These are phyloP conservation scores for Phytophthora pseudosyringae DNA, from an alignment of 352 stramenopile species.

Conservation along the genomic window DNA sequence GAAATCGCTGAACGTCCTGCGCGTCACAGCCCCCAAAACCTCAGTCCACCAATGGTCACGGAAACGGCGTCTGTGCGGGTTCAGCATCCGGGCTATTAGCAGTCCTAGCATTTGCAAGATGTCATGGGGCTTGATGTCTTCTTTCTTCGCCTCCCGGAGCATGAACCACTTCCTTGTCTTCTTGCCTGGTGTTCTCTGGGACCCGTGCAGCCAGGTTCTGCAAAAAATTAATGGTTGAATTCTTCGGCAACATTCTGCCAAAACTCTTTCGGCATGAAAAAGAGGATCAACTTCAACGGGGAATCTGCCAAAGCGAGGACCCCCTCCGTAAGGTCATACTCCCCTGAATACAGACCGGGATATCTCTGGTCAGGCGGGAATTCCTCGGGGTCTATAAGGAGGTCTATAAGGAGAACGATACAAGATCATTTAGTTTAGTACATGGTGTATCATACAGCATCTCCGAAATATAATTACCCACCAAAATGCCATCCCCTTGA, in stretches of 20 bases:
- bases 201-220: no score
- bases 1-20: slow-evolving; percentile 13
- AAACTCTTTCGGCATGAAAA: no score
- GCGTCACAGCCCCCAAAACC: neutral
- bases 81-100: slow-evolving; percentile 13
- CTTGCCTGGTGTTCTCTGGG: no score
- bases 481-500: no score
- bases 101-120: slow-evolving; percentile 4
- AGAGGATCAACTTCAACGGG: slow-evolving; percentile 8
- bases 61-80: slow-evolving; percentile 2
- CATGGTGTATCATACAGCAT: no score
- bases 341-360: neutral
- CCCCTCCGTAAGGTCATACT: slow-evolving; percentile 3
- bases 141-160: slow-evolving; percentile 7
- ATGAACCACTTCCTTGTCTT: no score
- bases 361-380: slow-evolving; percentile 1
- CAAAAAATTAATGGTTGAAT: no score
- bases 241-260: no score
- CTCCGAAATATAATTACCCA: no score
- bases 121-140: slow-evolving; percentile 5
- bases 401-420: no score
- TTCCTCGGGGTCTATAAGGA: slow-evolving; percentile 2
- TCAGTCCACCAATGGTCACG: neutral
- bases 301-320: slow-evolving; percentile 5
- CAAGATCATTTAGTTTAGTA: slow-evolving; percentile 1